Conservation (phyloP, 768 basidiomycete species). For the Tephrocybe rancida region DNA sequence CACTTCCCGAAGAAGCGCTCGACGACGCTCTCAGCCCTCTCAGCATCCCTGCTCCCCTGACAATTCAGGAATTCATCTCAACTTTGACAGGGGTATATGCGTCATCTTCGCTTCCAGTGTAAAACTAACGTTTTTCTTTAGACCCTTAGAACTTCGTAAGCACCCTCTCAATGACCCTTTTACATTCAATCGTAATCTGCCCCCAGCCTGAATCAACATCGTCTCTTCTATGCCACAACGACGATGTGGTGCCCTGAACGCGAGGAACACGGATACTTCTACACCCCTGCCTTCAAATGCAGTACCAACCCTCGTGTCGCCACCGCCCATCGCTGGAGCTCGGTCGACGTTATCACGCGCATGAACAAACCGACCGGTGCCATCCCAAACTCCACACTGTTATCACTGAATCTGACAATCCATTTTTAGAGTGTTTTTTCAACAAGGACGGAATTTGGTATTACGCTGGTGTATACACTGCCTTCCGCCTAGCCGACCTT, state of each 20-base stretch:
- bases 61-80: conserved; percentile 69
- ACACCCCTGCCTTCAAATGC: conserved; percentile 76
- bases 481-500: conserved; percentile 65
- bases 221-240: conserved; percentile 65
- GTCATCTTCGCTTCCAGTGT: background rate
- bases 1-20: conserved; percentile 64
- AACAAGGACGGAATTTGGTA: conserved; percentile 83
- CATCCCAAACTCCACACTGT: conserved; percentile 6
- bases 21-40: conserved; percentile 72
- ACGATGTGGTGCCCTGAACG: conserved; percentile 81
- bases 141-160: conserved; percentile 63
- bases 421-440: conserved; percentile 70
- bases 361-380: conserved; percentile 69
- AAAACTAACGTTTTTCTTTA: conserved; percentile 21
- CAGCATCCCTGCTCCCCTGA: conserved; percentile 61
- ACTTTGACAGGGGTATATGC: conserved; percentile 53
- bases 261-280: conserved; percentile 82
- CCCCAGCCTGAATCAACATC: conserved; percentile 64
- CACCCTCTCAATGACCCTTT: background rate
- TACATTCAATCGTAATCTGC: background rate
- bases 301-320: conserved; percentile 75
- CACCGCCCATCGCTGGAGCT: conserved; percentile 75
- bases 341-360: conserved; percentile 61
- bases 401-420: background rate
- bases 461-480: conserved; percentile 79